phyloP scores from a whole-genome alignment of 768 basidiomycete genomes.

The Lyophyllum semitale region DNA sequence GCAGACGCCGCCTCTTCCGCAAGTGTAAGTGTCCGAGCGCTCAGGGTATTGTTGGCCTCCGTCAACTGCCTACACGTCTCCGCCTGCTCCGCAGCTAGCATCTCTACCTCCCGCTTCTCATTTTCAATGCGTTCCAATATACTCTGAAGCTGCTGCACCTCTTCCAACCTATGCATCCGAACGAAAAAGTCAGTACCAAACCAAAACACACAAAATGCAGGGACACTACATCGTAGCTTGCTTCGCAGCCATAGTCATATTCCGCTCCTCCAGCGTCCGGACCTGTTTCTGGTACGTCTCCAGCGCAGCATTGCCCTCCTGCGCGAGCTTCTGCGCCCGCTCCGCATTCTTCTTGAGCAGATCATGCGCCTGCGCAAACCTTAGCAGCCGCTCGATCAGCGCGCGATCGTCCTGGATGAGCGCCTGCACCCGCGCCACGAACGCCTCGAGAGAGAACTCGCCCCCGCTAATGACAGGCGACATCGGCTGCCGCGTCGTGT shows the following conservation, averaged over 20 bases:
- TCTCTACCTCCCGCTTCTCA: constrained; percentile 75
- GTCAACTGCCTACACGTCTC: constrained; percentile 73
- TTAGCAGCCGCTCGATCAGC: constrained; percentile 79
- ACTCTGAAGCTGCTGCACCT: constrained; percentile 60
- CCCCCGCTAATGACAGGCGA: constrained; percentile 26
- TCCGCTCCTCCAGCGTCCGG: constrained; percentile 74
- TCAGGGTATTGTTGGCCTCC: constrained; percentile 78
- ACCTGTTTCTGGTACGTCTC: constrained; percentile 94
- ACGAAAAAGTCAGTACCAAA: constrained; percentile 17
- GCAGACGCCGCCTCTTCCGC: constrained; percentile 67
- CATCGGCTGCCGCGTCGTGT: constrained; percentile 32
- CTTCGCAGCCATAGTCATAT: constrained; percentile 50
- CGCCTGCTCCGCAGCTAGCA: constrained; percentile 67
- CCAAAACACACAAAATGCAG: constrained; percentile 1
- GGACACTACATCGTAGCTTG: constrained; percentile 57
- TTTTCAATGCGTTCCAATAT: constrained; percentile 56
- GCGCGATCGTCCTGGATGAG: constrained; percentile 82
- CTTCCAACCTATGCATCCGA: constrained; percentile 55
- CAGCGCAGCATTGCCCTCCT: constrained; percentile 75
- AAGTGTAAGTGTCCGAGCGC: constrained; percentile 67
- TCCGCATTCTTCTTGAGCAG: constrained; percentile 91
- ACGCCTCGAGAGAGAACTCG: constrained; percentile 75
- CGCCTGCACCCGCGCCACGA: constrained; percentile 75
- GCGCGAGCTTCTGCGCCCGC: constrained; percentile 86
- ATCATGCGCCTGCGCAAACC: constrained; percentile 89